A percentile compares a stretch with the other conserved stretches of the same genome.
These are phyloP conservation scores for Euphorbia schlechtendalii DNA, from an alignment of 441 rosid species.

Conservation along the genomic window DNA sequence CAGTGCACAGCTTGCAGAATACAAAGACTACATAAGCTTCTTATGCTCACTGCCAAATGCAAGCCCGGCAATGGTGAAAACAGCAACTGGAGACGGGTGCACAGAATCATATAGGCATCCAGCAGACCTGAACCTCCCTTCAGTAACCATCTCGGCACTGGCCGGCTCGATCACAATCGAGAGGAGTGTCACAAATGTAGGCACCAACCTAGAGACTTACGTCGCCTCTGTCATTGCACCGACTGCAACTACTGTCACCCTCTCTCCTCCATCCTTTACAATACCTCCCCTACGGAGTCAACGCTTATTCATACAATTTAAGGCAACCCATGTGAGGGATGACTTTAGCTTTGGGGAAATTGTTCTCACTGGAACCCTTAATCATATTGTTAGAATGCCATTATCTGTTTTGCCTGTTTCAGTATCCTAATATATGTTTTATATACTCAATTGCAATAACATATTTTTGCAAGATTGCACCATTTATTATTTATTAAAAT, in stretches of 20 bases:
- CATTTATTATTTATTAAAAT: too few relatives aligned
- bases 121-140: constrained; percentile 71
- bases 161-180: constrained; percentile 30
- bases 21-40: constrained; percentile 57
- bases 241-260: constrained; percentile 45
- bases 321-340: constrained; percentile 31
- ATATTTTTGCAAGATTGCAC: too few relatives aligned
- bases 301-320: constrained; percentile 44
- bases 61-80: constrained; percentile 21
- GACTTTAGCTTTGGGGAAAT: constrained; percentile 71
- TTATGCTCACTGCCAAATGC: constrained; percentile 64
- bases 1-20: constrained; percentile 26
- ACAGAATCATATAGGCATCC: constrained; percentile 37
- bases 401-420: constrained; percentile 47
- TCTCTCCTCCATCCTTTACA: constrained; percentile 64
- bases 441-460: too few relatives aligned
- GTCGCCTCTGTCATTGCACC: constrained; percentile 48
- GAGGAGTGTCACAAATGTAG: constrained; percentile 59
- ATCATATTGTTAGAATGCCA: constrained; percentile 67
- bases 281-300: constrained; percentile 43
- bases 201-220: constrained; percentile 47
- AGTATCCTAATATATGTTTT: background rate
- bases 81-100: constrained; percentile 52
- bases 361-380: constrained; percentile 55
- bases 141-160: constrained; percentile 58